Evolutionary conservation across 2,329 filamentous ascomycete species (phyloP), one percentile per base, ranked within the genome.

Genomic region (Exophiala alcalophila): DNA sequence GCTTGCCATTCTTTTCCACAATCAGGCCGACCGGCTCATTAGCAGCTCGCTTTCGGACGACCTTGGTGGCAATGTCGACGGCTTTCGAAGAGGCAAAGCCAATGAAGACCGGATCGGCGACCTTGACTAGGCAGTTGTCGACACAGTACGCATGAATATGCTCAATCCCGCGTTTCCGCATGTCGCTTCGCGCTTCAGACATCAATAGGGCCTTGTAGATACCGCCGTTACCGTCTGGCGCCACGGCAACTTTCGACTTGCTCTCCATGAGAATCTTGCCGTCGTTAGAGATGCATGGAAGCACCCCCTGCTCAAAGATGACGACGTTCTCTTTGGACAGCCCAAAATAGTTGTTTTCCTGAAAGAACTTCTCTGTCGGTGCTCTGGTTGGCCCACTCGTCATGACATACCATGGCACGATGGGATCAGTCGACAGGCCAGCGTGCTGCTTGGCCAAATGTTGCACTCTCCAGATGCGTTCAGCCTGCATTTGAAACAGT

Each of bases 381-480:
- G 80, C 81, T 55, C 90, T 80, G 5, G 92, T 98, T 31, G 92
- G 92, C 4, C 92, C 92, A 60, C 88, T 95, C 59, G 92, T 98
- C 92, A 98, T 98, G 67, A 98, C 88, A 70, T 98, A 98, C 92
- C 92, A 98, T 9, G 92, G 92, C 28, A 97, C 82, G 21, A 84
- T 73, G 8, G 52, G 45, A 29, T 80, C 80, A 40, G 72, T 72
- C 51, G 67, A 65, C 54, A 76, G 75, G 44, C 77, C 77, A 40
- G 78, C 73, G 62, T 83, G 80, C 65, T 84, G 81, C 57, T 81
- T 76, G 29, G 91, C 90, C 53, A 97, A 73, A 59, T 81, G 70
- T 70, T 97, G 86, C 6, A 94, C 70, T 72, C 89, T 94, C 59
- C 76, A 76, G 62, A 98, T 97, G 40, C 92, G 78, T 78, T 98